These are phyloP conservation scores for Pelargonium citronellum DNA, from an alignment of 441 rosid species.

Conservation along the genomic window DNA sequence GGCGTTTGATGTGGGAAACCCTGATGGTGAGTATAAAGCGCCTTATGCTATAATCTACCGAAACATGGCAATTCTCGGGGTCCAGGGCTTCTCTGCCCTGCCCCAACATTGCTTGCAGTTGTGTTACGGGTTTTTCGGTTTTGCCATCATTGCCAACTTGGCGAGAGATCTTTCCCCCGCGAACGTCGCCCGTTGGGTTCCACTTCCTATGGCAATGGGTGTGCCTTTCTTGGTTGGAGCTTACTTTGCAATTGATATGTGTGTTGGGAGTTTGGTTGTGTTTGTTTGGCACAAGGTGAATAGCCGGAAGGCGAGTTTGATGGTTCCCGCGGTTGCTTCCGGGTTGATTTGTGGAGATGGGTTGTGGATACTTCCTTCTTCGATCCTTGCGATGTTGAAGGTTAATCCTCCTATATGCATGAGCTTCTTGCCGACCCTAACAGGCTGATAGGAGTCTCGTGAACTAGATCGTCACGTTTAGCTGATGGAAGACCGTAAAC, in stretches of 20 bases:
- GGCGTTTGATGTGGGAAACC: conserved; percentile 82
- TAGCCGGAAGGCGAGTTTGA: conserved; percentile 41
- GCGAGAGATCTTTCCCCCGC: conserved; percentile 45
- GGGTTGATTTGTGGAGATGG: conserved; percentile 92
- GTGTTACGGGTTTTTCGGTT: conserved; percentile 73
- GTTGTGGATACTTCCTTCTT: conserved; percentile 80
- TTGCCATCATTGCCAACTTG: conserved; percentile 54
- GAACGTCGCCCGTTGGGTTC: conserved; percentile 52
- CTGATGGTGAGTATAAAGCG: conserved; percentile 80
- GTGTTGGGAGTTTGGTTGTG: conserved; percentile 71
- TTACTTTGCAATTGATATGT: conserved; percentile 84
- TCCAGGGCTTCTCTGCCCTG: conserved; percentile 84
- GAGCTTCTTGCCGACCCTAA: conserved; percentile 38
- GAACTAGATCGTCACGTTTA: too few species aligned
- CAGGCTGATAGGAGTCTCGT: too few species aligned
- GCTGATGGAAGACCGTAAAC: too few species aligned
- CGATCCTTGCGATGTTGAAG: conserved; percentile 62
- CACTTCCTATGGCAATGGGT: conserved; percentile 96
- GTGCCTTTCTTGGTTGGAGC: conserved; percentile 89
- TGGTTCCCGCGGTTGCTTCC: conserved; percentile 85
- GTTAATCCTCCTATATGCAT: conserved; percentile 76
- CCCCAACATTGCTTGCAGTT: conserved; percentile 78
- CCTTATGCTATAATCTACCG: conserved; percentile 79
- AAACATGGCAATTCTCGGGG: conserved; percentile 90
- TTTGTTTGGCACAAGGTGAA: conserved; percentile 62